These are phyloP conservation scores for Candolleomyces aberdarensis DNA, from an alignment of 768 basidiomycete species.

Conservation along the genomic window DNA sequence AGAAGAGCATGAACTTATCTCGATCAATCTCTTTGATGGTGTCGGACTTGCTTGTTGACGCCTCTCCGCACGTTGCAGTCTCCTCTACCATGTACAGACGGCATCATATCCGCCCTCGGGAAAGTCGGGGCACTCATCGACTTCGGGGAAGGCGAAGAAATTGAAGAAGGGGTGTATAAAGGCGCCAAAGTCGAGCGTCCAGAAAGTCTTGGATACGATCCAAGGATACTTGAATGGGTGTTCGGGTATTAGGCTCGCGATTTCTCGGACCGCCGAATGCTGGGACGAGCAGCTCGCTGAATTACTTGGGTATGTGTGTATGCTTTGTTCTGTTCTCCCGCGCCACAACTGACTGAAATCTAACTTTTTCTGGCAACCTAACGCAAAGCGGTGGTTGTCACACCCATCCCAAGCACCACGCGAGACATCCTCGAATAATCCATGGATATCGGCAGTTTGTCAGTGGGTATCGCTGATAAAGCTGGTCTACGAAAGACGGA, in stretches of 20 bases:
- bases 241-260: slow-evolving; percentile 79
- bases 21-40: too few species aligned
- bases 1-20: too few species aligned
- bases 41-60: too few species aligned
- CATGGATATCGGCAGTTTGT: slow-evolving; percentile 85
- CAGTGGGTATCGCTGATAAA: slow-evolving; percentile 79
- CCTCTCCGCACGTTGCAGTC: too few species aligned
- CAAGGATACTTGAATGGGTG: slow-evolving; percentile 63
- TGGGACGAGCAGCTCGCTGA: slow-evolving; percentile 88
- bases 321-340: background rate
- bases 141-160: slow-evolving; percentile 89
- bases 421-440: slow-evolving; percentile 84
- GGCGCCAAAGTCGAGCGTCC: slow-evolving; percentile 59
- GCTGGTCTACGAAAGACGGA: slow-evolving; percentile 74
- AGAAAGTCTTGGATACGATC: slow-evolving; percentile 49
- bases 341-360: background rate
- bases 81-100: slow-evolving; percentile 14
- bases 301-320: slow-evolving; percentile 66
- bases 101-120: slow-evolving; percentile 74
- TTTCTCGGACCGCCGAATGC: slow-evolving; percentile 92
- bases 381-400: slow-evolving; percentile 87
- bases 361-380: slow-evolving; percentile 55
- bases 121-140: slow-evolving; percentile 88
- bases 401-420: slow-evolving; percentile 82
- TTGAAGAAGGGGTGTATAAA: slow-evolving; percentile 76